Evolutionary conservation across 2,329 filamentous ascomycete species (phyloP).

Genomic region (Xylariaceae sp.): DNA sequence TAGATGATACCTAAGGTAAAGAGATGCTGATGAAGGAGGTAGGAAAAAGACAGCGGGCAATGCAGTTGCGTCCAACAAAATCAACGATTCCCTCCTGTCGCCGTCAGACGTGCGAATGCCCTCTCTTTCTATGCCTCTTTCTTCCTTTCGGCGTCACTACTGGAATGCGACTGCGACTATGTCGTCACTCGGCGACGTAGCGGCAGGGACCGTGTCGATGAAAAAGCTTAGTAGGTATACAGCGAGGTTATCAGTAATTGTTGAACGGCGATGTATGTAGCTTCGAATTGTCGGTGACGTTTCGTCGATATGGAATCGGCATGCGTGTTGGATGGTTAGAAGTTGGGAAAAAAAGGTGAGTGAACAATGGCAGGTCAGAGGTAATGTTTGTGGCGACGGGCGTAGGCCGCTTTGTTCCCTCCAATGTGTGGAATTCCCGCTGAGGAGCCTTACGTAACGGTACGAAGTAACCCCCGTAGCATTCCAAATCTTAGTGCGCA

Average conservation of each 20-base stretch:
- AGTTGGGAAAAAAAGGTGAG: neutral
- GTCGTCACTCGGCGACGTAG: conserved; percentile 20
- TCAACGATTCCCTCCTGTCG: neutral
- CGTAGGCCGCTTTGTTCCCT: too few species aligned
- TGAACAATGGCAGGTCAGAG: neutral
- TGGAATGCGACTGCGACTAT: conserved; percentile 10
- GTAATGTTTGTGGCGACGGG: neutral
- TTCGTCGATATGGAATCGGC: neutral
- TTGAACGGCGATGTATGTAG: neutral
- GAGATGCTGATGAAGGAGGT: neutral
- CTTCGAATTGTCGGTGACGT: neutral
- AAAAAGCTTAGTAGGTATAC: neutral
- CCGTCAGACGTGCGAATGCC: neutral
- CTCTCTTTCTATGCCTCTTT: conserved; percentile 6
- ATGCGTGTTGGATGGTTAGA: neutral
- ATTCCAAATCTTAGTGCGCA: too few species aligned
- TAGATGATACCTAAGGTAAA: conserved; percentile 9
- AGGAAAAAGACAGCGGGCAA: neutral
- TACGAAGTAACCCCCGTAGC: too few species aligned
- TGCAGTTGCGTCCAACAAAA: neutral
- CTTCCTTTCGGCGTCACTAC: neutral
- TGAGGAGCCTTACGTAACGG: too few species aligned
- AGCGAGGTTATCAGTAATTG: neutral
- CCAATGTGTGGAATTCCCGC: too few species aligned
- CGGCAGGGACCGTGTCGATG: neutral